Percentiles rank a stretch among this genome's conserved stretches.
phyloP scores from a whole-genome alignment of 768 basidiomycete genomes.

The Collybia sordida region DNA sequence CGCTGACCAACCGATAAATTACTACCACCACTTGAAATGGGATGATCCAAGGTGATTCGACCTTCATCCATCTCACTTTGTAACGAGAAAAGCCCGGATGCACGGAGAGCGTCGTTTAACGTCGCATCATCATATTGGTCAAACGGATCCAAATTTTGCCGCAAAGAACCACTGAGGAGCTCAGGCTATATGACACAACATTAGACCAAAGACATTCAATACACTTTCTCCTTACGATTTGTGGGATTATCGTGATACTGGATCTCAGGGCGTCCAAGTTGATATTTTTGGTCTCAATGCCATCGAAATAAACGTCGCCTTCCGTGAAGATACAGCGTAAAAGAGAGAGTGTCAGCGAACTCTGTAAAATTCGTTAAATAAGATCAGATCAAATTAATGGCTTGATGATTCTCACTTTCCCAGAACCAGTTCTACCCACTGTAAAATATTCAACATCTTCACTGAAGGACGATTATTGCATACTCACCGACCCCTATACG shows the following conservation, averaged over 20 bases:
- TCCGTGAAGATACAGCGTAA: constrained; percentile 58
- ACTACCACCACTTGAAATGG: constrained; percentile 52
- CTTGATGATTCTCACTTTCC: constrained; percentile 33
- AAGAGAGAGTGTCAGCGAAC: constrained; percentile 57
- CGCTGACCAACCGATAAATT: constrained; percentile 80
- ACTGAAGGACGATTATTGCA: not conserved
- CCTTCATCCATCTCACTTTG: constrained; percentile 46
- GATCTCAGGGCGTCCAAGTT: constrained; percentile 57
- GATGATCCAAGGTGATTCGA: constrained; percentile 45
- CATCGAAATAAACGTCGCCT: constrained; percentile 58
- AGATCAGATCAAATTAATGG: not conserved
- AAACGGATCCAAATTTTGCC: constrained; percentile 72
- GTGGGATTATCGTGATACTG: constrained; percentile 61
- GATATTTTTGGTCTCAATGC: constrained; percentile 42
- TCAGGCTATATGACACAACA: constrained; percentile 30
- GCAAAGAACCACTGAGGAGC: constrained; percentile 59
- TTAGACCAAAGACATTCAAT: not conserved
- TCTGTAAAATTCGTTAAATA: constrained; percentile 25
- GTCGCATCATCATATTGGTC: constrained; percentile 51
- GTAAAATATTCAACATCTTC: not conserved
- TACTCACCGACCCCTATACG: constrained; percentile 49
- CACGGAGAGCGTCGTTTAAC: constrained; percentile 37
- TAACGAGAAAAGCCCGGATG: constrained; percentile 40
- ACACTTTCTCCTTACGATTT: constrained; percentile 30
- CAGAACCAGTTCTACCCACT: constrained; percentile 47